Conservation (phyloP, 2,329 filamentous ascomycete genomes). For the Calonectria multiphialidica region DNA sequence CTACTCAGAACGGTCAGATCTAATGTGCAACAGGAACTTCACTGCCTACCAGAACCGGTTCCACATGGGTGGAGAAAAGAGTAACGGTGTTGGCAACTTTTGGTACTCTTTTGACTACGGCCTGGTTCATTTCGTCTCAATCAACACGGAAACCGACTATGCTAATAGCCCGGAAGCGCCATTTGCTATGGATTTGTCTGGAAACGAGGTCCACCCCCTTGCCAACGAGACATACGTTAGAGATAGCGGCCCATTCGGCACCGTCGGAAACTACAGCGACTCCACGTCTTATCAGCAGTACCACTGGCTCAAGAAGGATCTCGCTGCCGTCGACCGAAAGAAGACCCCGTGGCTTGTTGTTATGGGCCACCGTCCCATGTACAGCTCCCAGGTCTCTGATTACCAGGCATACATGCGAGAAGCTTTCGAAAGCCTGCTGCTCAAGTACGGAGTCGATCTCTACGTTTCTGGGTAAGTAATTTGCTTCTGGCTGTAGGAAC, state of each 20-base stretch:
- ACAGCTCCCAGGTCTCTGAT: constrained; percentile 54
- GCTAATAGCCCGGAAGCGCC: constrained; percentile 43
- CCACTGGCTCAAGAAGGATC: constrained; percentile 59
- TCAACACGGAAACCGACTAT: constrained; percentile 63
- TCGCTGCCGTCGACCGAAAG: constrained; percentile 56
- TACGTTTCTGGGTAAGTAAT: constrained; percentile 51
- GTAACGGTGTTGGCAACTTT: constrained; percentile 61
- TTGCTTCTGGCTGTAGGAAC: neutral
- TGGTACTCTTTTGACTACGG: constrained; percentile 65
- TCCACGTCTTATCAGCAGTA: constrained; percentile 60
- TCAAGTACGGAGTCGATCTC: constrained; percentile 59
- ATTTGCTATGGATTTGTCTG: constrained; percentile 56
- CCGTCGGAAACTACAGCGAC: constrained; percentile 52
- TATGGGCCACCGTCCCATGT: constrained; percentile 63
- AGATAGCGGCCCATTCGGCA: constrained; percentile 62
- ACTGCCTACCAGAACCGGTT: constrained; percentile 64
- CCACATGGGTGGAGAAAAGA: constrained; percentile 61
- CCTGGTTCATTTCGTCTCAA: constrained; percentile 62
- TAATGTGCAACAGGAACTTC: constrained; percentile 50
- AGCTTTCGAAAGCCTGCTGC: constrained; percentile 59
- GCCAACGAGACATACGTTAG: constrained; percentile 58
- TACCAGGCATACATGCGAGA: constrained; percentile 58
- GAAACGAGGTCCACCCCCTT: constrained; percentile 54
- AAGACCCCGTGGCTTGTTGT: constrained; percentile 63
- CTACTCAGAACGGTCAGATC: neutral